Evolutionary conservation across 139 green algal species (phyloP), one percentile per base, ranked within the genome.

Genomic region (Tetradesmus lagerheimii): DNA sequence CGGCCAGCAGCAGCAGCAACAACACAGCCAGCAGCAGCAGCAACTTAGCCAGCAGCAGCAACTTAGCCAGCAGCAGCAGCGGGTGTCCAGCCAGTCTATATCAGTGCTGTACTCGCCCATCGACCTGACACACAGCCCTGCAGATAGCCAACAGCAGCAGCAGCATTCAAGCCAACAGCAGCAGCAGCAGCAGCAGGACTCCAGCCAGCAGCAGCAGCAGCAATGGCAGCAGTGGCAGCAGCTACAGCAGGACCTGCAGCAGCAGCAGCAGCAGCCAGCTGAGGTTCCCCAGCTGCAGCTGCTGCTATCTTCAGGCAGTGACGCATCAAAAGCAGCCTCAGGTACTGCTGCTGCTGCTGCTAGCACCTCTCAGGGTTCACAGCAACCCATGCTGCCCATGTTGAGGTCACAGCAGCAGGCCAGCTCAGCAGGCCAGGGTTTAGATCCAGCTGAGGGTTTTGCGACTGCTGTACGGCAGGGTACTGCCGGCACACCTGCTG

Each of bases 181-280:
- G 53, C 84, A 82, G 84, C 83, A 88, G 83, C 83, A 88, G 83
- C 83, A 88, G 62, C 83, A 88, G 83, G 62, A 75, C 6, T 47
- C 76, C 31, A 43, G 37, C 23, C 76, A 47, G 76, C 76, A 82
- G 76, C 76, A 57, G 76, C 76, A 57, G 76, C 76, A 82, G 76
- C 76, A 82, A 23, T n/a, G 31, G 80, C 45, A 74, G 47, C 53
- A 88, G 34, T 41, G 64, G 57, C 53, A 78, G 82, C 82, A 88
- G 82, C 57, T 38, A 25, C 53, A 77, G 82, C 74, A 76, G 34
- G 53, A 79, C 41, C 31, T 53, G 57, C 71, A 78, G 64, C 83
- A 64, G 64, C 38, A 77, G 50, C 82, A 86, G 41, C 37, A 80
- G 83, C 57, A 80, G 83, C 62, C 34, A 47, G 83, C 25, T 34